Percentiles rank a stretch among this genome's conserved stretches.
These are phyloP conservation scores for Tilletia caries DNA, from an alignment of 1,284 basidiomycete species.

Conservation along the genomic window DNA sequence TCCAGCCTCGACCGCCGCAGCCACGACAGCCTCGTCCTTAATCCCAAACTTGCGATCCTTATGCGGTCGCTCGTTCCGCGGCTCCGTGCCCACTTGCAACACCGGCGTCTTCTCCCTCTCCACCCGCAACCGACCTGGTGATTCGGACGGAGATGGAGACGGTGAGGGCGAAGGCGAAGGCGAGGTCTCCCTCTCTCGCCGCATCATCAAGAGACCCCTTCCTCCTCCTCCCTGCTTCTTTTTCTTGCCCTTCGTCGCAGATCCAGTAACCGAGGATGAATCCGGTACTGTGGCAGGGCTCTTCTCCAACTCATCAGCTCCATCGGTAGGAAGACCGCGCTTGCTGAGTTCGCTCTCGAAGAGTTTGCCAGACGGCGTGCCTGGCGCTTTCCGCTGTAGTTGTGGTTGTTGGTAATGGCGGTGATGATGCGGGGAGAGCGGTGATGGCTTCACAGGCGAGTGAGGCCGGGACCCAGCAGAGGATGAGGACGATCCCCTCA, in stretches of 20 bases:
- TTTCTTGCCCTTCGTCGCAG: too few species aligned
- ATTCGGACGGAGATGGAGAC: neutral
- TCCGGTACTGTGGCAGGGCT: neutral
- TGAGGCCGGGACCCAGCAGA: neutral
- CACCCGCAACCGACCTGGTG: neutral
- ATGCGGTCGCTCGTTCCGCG: slow-evolving; percentile 4
- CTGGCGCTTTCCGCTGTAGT: neutral
- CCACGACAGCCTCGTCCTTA: neutral
- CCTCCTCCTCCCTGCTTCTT: too few species aligned
- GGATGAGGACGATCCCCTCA: too few species aligned
- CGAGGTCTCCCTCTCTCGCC: neutral
- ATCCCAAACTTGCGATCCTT: neutral
- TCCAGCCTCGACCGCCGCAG: too few species aligned
- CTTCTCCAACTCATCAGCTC: neutral
- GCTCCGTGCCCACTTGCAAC: neutral
- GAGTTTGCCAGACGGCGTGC: neutral
- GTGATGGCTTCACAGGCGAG: slow-evolving; percentile 3
- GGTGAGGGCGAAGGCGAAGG: neutral
- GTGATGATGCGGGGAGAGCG: slow-evolving; percentile 6
- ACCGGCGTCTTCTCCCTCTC: neutral
- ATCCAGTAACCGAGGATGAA: neutral
- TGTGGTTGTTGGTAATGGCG: neutral
- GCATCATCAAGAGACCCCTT: neutral
- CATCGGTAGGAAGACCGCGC: neutral
- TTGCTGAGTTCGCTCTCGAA: slow-evolving; percentile 1